Conservation (phyloP, 2,329 filamentous ascomycete species). For the Colletotrichum musicola region DNA sequence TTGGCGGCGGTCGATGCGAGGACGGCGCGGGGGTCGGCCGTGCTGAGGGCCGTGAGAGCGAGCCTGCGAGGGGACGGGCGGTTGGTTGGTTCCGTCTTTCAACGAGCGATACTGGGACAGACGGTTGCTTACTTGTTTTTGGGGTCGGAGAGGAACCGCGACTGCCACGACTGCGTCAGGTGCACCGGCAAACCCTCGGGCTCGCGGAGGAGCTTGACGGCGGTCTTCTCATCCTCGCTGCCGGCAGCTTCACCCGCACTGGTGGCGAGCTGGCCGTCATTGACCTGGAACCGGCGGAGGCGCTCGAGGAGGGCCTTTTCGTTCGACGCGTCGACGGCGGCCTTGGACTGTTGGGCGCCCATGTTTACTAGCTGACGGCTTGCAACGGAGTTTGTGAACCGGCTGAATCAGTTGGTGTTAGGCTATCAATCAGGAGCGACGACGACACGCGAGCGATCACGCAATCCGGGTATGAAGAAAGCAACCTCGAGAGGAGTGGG, state of each 20-base stretch:
- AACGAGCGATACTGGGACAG: not conserved
- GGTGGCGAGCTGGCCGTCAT: constrained; percentile 66
- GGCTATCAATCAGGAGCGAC: not conserved
- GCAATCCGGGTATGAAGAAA: constrained; percentile 1
- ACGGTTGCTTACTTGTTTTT: constrained; percentile 67
- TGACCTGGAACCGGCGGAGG: constrained; percentile 59
- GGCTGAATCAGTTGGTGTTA: not conserved
- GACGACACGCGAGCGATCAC: constrained; percentile 6
- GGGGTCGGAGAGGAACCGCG: constrained; percentile 71
- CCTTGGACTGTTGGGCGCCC: constrained; percentile 60
- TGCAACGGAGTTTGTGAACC: not conserved
- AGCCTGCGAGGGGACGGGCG: constrained; percentile 63
- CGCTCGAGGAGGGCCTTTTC: constrained; percentile 61
- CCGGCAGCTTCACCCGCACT: constrained; percentile 57
- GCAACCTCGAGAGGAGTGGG: not conserved
- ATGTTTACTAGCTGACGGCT: constrained; percentile 45
- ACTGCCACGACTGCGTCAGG: constrained; percentile 70
- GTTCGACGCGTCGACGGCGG: constrained; percentile 45
- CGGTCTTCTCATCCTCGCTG: constrained; percentile 65
- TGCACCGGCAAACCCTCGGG: constrained; percentile 64
- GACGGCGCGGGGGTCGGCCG: constrained; percentile 74
- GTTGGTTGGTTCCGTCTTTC: not conserved
- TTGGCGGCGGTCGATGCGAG: constrained; percentile 73
- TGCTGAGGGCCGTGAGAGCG: constrained; percentile 79
- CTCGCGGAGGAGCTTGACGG: constrained; percentile 54